Conservation (phyloP, 441 rosid genomes). For the Eutrema salsugineum region DNA sequence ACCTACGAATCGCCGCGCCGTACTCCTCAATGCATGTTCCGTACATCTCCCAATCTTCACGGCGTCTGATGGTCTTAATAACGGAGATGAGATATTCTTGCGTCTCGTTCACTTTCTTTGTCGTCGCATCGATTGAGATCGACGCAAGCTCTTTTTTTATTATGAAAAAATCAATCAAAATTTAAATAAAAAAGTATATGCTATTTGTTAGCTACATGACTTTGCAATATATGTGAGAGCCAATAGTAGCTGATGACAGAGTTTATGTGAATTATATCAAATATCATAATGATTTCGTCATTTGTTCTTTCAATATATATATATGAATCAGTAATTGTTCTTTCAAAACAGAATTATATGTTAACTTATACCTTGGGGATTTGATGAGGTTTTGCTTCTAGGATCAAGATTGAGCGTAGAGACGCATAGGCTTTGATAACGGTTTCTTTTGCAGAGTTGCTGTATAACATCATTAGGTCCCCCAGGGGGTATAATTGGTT, state of each 20-base stretch:
- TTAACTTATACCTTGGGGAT: slow-evolving; percentile 13
- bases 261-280: neutral
- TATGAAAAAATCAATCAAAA: neutral
- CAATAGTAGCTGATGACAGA: neutral
- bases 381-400: slow-evolving; percentile 13
- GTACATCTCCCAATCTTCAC: neutral
- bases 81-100: neutral
- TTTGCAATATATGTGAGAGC: neutral
- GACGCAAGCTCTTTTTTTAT: slow-evolving; percentile 9
- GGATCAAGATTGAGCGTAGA: slow-evolving; percentile 21
- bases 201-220: neutral
- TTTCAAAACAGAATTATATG: neutral
- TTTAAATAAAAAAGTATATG: neutral
- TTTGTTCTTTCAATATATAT: neutral
- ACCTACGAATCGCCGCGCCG: neutral
- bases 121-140: slow-evolving; percentile 14
- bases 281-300: neutral
- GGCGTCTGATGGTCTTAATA: neutral
- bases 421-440: slow-evolving; percentile 14
- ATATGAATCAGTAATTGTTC: neutral
- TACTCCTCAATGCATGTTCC: slow-evolving; percentile 27
- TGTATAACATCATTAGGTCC: neutral
- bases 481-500: neutral
- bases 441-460: slow-evolving; percentile 16
- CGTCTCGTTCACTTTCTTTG: slow-evolving; percentile 8